These are phyloP conservation scores for Pythium brachiatum DNA, from an alignment of 352 stramenopile genomes.

Conservation along the genomic window DNA sequence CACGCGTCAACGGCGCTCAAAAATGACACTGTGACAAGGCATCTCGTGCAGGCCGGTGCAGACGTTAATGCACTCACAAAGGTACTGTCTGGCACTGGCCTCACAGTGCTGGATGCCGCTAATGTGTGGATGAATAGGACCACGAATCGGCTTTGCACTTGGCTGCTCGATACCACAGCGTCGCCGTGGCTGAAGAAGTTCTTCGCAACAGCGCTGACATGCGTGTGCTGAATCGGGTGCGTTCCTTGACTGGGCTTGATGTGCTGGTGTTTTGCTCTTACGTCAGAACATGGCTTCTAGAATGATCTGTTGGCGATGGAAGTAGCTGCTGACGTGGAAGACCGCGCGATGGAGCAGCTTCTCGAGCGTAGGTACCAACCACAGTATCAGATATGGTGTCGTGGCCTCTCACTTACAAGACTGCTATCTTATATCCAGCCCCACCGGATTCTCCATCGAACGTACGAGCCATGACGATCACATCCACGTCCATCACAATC, in stretches of 20 bases:
- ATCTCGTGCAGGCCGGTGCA: constrained; percentile 47
- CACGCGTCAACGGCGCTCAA: constrained; percentile 42
- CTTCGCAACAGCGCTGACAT: constrained; percentile 36
- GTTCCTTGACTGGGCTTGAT: background rate
- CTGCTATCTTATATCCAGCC: constrained; percentile 16
- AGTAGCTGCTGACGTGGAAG: constrained; percentile 39
- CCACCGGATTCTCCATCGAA: constrained; percentile 31
- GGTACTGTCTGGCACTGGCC: constrained; percentile 1
- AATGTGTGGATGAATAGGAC: constrained; percentile 19
- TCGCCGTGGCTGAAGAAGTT: constrained; percentile 35
- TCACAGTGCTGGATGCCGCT: background rate
- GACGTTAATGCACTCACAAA: constrained; percentile 36
- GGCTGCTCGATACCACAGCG: constrained; percentile 41
- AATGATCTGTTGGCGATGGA: constrained; percentile 38
- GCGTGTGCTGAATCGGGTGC: constrained; percentile 32
- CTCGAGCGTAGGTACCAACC: constrained; percentile 39
- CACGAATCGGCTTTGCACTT: constrained; percentile 41
- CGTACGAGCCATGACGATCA: constrained; percentile 17
- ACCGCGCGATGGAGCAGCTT: constrained; percentile 33
- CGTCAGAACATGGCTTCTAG: too few relatives aligned
- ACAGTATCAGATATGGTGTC: background rate
- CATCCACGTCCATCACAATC: constrained; percentile 32
- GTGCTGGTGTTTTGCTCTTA: background rate
- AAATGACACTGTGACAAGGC: constrained; percentile 33
- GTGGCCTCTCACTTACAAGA: background rate